phyloP scores from a whole-genome alignment of 805 yeast species.

The Wickerhamiella lipophila region DNA sequence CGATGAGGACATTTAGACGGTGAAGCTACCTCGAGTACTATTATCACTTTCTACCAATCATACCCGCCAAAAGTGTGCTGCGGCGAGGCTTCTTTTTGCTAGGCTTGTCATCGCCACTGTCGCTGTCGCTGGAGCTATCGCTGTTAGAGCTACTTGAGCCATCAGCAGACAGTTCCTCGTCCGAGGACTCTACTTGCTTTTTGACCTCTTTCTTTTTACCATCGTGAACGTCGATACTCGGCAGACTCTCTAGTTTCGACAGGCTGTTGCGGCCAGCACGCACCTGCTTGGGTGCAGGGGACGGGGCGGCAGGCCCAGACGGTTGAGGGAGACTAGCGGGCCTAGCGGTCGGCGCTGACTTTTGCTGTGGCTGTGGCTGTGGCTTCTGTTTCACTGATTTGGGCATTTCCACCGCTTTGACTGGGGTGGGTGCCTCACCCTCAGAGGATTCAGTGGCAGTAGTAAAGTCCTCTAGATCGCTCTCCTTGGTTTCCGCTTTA shows the following conservation, averaged over 20 bases:
- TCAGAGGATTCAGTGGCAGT: not conserved
- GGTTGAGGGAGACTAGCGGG: not conserved
- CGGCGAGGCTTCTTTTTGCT: not conserved
- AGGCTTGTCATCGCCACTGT: not conserved
- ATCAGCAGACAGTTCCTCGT: conserved; percentile 2
- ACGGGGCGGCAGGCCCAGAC: not conserved
- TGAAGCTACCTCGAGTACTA: too few species aligned
- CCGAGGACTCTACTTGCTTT: not conserved
- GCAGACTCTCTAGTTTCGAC: not conserved
- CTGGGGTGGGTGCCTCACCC: not conserved
- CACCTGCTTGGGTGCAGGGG: not conserved
- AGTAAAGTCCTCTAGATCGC: not conserved
- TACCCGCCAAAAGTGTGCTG: not conserved
- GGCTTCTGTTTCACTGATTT: not conserved
- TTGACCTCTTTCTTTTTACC: not conserved
- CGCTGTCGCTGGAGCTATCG: conserved; percentile 1
- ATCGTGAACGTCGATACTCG: conserved; percentile 1
- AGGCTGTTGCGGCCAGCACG: not conserved
- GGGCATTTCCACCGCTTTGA: conserved; percentile 4
- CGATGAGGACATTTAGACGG: too few species aligned
- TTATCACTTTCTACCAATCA: not conserved
- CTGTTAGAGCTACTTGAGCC: not conserved
- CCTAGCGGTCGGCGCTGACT: not conserved
- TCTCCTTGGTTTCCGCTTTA: not conserved
- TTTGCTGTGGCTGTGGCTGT: not conserved